A percentile compares a stretch with the other conserved stretches of the same genome.
These are phyloP conservation scores for Annulohypoxylon stygium DNA, from an alignment of 495 filamentous ascomycete genomes.

Conservation along the genomic window DNA sequence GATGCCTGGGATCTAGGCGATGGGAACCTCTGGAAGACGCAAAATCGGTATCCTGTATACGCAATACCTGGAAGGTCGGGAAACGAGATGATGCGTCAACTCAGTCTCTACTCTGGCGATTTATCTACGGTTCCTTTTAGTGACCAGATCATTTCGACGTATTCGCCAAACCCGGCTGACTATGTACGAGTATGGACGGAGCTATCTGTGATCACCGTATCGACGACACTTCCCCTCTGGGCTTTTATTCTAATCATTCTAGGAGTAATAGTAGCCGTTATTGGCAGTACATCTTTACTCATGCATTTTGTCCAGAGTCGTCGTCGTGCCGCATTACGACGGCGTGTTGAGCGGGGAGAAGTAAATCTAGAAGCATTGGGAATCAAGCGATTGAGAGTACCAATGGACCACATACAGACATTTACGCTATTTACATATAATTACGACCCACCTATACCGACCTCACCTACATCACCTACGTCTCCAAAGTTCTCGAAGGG, in stretches of 20 bases:
- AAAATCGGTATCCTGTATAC: constrained; percentile 82
- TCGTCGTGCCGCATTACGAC: constrained; percentile 72
- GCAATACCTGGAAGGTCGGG: constrained; percentile 79
- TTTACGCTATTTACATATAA: constrained; percentile 83
- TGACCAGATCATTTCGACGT: constrained; percentile 69
- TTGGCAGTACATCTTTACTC: constrained; percentile 71
- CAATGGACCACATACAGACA: constrained; percentile 72
- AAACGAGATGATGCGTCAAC: constrained; percentile 73
- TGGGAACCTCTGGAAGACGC: constrained; percentile 70
- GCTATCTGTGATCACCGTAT: constrained; percentile 54
- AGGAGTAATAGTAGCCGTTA: constrained; percentile 76
- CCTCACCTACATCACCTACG: constrained; percentile 37
- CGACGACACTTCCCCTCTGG: constrained; percentile 75
- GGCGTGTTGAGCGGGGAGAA: constrained; percentile 78
- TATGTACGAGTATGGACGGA: constrained; percentile 65
- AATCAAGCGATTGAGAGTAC: constrained; percentile 79
- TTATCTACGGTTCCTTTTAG: constrained; percentile 69
- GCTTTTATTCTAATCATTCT: constrained; percentile 83
- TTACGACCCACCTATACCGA: constrained; percentile 54
- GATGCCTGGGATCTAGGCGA: constrained; percentile 76
- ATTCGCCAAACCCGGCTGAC: constrained; percentile 72
- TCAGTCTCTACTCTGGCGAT: constrained; percentile 81
- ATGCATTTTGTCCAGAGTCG: constrained; percentile 82
- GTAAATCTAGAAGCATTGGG: constrained; percentile 84
- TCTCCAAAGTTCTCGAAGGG: constrained; percentile 31